phyloP scores from a whole-genome alignment of 495 filamentous ascomycete species.

The Arthonia radiata region DNA sequence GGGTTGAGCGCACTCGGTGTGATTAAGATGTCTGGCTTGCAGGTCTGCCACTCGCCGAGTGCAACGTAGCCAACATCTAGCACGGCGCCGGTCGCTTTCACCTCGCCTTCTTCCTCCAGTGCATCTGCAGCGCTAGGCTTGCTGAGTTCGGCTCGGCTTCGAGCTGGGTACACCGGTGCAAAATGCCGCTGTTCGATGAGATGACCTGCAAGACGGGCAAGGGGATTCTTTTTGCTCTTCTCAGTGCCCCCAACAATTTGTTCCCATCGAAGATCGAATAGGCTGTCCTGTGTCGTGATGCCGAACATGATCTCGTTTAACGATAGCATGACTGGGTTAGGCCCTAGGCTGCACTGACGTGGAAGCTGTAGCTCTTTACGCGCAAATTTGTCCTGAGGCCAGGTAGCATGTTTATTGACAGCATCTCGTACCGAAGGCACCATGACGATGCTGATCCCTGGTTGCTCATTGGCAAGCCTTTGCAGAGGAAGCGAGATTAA shows the following conservation, averaged over 20 bases:
- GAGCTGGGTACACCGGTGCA: conserved; percentile 67
- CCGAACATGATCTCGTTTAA: conserved; percentile 67
- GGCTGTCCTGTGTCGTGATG: conserved; percentile 57
- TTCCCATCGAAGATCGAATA: conserved; percentile 54
- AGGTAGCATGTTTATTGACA: conserved; percentile 58
- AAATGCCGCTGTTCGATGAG: conserved; percentile 75
- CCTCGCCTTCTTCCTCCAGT: conserved; percentile 21
- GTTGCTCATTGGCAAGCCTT: conserved; percentile 37
- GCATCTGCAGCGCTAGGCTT: conserved; percentile 13
- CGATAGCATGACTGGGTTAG: conserved; percentile 66
- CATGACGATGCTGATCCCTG: conserved; percentile 54
- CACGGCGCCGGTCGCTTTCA: conserved; percentile 40
- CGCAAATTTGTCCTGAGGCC: conserved; percentile 64
- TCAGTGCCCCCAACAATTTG: conserved; percentile 36
- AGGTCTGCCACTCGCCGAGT: conserved; percentile 69
- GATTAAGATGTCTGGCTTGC: conserved; percentile 63
- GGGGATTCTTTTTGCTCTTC: conserved; percentile 22
- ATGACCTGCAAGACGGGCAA: conserved; percentile 42
- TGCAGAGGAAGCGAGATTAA: conserved; percentile 43
- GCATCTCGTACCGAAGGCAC: conserved; percentile 74
- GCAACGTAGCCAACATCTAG: conserved; percentile 71
- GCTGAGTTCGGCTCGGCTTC: conserved; percentile 36
- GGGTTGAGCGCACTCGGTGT: conserved; percentile 60
- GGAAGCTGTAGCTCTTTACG: conserved; percentile 47
- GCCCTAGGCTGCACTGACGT: conserved; percentile 45